Evolutionary conservation across 305 asterid genomes (phyloP).

Genomic region (Andrographis paniculata): DNA sequence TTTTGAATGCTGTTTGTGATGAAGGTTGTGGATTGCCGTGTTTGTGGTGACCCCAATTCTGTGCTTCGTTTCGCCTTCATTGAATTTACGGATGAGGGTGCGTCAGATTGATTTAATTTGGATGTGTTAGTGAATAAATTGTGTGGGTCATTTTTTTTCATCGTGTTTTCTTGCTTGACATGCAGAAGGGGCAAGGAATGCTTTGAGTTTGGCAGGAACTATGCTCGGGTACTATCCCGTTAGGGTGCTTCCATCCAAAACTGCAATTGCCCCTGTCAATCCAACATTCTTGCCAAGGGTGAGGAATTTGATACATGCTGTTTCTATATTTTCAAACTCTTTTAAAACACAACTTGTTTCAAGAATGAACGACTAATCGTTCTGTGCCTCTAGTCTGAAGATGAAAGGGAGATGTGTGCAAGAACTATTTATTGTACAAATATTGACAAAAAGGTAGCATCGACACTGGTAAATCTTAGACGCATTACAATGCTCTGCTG

Average conservation of each 20-base stretch:
- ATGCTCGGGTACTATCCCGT: constrained; percentile 96
- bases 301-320: constrained; percentile 22
- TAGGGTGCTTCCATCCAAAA: constrained; percentile 85
- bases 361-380: too few relatives aligned
- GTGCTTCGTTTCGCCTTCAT: constrained; percentile 90
- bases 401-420: constrained; percentile 97
- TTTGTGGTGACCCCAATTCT: constrained; percentile 95
- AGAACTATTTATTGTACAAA: constrained; percentile 93
- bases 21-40: constrained; percentile 96
- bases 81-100: constrained; percentile 90
- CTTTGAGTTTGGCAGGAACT: constrained; percentile 86
- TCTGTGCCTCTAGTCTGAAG: constrained; percentile 62
- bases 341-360: too few relatives aligned
- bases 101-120: constrained; percentile 14
- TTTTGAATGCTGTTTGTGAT: constrained; percentile 13
- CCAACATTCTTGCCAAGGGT: constrained; percentile 97
- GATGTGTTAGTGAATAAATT: neutral
- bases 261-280: constrained; percentile 98
- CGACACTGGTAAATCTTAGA: constrained; percentile 6
- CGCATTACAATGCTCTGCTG: too few relatives aligned
- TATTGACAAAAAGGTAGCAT: constrained; percentile 80
- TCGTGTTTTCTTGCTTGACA: constrained; percentile 17
- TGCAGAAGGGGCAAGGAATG: constrained; percentile 90
- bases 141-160: constrained; percentile 7
- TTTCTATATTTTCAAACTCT: neutral